Evolutionary conservation across 805 yeast genomes (phyloP).

Genomic region (Yarrowia sp.): DNA sequence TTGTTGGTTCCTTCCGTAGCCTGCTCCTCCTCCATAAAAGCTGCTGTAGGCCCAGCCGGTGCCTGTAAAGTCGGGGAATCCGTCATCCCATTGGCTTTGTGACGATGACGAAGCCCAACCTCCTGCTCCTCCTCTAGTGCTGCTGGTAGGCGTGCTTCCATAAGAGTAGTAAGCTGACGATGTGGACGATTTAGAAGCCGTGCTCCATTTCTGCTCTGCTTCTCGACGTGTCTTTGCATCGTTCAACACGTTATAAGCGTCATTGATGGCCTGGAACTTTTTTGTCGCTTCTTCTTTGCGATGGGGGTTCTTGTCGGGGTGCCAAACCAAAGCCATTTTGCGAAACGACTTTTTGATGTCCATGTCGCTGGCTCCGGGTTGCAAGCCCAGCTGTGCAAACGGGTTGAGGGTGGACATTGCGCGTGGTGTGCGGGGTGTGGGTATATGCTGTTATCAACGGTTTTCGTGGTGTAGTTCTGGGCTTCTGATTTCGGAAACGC

Average conservation of each 20-base stretch:
- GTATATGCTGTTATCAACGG: background rate
- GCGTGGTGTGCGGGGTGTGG: background rate
- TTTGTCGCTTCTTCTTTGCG: conserved; percentile 75
- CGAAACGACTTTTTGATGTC: conserved; percentile 80
- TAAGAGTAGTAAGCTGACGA: background rate
- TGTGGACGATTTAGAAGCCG: background rate
- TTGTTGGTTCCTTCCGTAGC: background rate
- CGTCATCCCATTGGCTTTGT: conserved; percentile 6
- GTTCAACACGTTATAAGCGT: conserved; percentile 59
- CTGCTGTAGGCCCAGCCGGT: background rate
- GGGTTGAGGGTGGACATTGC: conserved; percentile 31
- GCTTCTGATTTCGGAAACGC: background rate
- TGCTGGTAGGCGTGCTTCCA: conserved; percentile 10
- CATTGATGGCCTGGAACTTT: conserved; percentile 87
- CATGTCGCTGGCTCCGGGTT: conserved; percentile 55
- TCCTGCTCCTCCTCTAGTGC: background rate
- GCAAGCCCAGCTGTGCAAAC: conserved; percentile 58
- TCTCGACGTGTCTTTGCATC: conserved; percentile 21
- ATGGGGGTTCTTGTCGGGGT: conserved; percentile 79
- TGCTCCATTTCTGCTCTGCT: conserved; percentile 24
- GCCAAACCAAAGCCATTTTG: conserved; percentile 71
- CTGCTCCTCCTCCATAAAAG: background rate
- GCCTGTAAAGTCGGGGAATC: conserved; percentile 1
- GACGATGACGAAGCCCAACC: background rate
- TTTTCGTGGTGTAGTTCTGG: background rate